phyloP scores from a whole-genome alignment of 768 basidiomycete species.

The Mrakia frigida region DNA sequence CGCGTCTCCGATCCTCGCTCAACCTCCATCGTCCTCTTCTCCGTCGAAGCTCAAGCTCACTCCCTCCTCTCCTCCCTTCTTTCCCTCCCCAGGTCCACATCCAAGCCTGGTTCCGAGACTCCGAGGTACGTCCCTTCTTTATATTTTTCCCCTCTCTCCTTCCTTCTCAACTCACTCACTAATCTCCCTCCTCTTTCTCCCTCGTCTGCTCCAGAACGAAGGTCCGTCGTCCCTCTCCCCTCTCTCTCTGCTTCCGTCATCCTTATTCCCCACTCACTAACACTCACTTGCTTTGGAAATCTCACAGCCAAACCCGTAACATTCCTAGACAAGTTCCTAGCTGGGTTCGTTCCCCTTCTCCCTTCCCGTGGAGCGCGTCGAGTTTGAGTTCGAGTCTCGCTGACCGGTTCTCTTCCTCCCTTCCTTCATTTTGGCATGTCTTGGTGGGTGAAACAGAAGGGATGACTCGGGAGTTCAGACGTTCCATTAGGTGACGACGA shows the following conservation, averaged over 20 bases:
- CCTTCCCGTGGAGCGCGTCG: not conserved
- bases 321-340: constrained; percentile 32
- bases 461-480: constrained; percentile 11
- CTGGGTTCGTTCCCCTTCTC: constrained; percentile 14
- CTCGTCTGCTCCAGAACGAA: not conserved
- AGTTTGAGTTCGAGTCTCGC: not conserved
- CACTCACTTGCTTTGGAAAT: not conserved
- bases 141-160: not conserved
- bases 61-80: not conserved
- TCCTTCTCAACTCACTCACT: not conserved
- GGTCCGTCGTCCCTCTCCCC: not conserved
- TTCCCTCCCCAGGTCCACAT: constrained; percentile 9
- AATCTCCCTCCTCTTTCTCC: not conserved
- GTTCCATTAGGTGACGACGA: not conserved
- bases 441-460: not conserved
- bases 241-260: not conserved
- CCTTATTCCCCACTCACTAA: not conserved
- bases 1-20: too few species aligned
- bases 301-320: constrained; percentile 27
- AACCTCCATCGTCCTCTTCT: not conserved
- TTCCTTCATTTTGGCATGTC: not conserved
- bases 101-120: constrained; percentile 2
- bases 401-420: not conserved
- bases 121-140: not conserved
- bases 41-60: not conserved